phyloP scores from a whole-genome alignment of 2,329 filamentous ascomycete genomes.

The Fusarium subglutinans region DNA sequence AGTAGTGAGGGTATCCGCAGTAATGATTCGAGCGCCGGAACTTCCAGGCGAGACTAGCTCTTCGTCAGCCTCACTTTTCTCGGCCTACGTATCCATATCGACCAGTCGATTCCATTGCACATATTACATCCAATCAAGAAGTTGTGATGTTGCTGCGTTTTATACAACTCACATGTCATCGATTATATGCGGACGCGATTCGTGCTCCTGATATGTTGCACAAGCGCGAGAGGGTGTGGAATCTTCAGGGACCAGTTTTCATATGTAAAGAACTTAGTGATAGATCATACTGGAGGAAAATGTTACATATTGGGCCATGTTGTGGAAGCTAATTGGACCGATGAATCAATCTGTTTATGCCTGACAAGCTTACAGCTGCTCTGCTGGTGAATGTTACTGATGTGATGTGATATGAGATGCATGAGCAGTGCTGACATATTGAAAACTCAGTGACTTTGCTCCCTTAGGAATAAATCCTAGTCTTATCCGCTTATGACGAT shows the following conservation, averaged over 20 bases:
- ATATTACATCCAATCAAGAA: conserved; percentile 5
- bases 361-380: not conserved
- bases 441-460: not conserved
- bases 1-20: not conserved
- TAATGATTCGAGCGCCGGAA: conserved; percentile 1
- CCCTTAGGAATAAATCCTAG: not conserved
- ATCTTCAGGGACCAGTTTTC: conserved; percentile 12
- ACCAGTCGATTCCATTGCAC: not conserved
- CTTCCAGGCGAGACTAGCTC: not conserved
- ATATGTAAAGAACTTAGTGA: conserved; percentile 1
- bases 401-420: not conserved
- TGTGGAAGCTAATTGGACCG: not conserved
- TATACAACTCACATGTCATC: not conserved
- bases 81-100: not conserved
- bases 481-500: not conserved
- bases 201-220: conserved; percentile 2
- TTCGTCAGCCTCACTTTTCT: conserved; percentile 29
- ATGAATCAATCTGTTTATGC: not conserved
- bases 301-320: not conserved
- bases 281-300: not conserved
- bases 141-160: not conserved
- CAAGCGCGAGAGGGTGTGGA: conserved; percentile 2
- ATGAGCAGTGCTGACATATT: not conserved
- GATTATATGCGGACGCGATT: not conserved
- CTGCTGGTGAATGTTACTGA: not conserved